Evolutionary conservation across 2,329 filamentous ascomycete species (phyloP).

Genomic region (Pyrenophora tritici-repentis): DNA sequence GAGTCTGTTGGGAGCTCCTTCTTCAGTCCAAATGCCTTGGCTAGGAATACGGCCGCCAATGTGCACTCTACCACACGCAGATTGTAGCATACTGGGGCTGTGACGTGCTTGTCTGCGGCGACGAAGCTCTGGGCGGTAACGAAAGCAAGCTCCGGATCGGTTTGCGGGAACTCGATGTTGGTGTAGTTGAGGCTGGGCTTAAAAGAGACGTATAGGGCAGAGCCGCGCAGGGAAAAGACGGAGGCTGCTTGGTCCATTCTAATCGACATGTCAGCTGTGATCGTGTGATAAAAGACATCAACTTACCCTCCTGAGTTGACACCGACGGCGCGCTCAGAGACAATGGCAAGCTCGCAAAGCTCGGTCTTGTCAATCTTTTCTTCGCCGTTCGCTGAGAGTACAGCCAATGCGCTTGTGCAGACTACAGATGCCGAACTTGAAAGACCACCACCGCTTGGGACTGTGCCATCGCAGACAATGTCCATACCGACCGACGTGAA

Average conservation of each 20-base stretch:
- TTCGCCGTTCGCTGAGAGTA: slow-evolving; percentile 84
- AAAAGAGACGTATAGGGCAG: slow-evolving; percentile 89
- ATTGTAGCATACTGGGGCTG: slow-evolving; percentile 93
- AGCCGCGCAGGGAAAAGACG: slow-evolving; percentile 85
- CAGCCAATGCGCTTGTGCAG: slow-evolving; percentile 84
- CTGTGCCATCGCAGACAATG: slow-evolving; percentile 86
- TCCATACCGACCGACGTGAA: slow-evolving; percentile 80
- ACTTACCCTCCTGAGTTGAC: slow-evolving; percentile 92
- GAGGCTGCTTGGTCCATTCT: slow-evolving; percentile 98
- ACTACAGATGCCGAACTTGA: slow-evolving; percentile 95
- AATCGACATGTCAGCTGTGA: slow-evolving; percentile 28
- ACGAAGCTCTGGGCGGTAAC: slow-evolving; percentile 95
- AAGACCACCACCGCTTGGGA: slow-evolving; percentile 88
- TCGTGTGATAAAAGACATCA: neutral
- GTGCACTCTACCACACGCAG: slow-evolving; percentile 94
- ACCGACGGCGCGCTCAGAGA: slow-evolving; percentile 90
- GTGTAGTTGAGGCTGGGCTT: slow-evolving; percentile 75
- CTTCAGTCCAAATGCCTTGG: slow-evolving; percentile 64
- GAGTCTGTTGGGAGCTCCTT: slow-evolving; percentile 71
- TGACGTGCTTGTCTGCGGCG: slow-evolving; percentile 91
- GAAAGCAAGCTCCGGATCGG: slow-evolving; percentile 83
- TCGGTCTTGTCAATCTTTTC: slow-evolving; percentile 83
- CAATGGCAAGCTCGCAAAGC: slow-evolving; percentile 88
- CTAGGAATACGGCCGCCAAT: slow-evolving; percentile 74
- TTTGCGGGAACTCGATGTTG: slow-evolving; percentile 80